Percentiles rank a stretch among this genome's conserved stretches.
Conservation (phyloP, 768 basidiomycete species). For the Amanita phalloides region DNA sequence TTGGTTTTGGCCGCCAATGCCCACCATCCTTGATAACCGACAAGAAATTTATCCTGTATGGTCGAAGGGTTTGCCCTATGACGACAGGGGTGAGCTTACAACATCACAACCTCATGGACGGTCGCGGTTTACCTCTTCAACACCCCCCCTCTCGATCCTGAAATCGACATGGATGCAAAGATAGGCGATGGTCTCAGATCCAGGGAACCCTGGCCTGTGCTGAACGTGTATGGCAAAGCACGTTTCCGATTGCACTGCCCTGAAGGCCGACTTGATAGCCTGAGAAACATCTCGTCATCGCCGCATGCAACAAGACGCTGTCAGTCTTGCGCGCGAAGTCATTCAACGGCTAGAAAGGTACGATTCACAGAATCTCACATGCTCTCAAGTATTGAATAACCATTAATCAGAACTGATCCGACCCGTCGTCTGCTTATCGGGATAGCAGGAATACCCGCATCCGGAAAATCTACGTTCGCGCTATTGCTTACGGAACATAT, state of each 20-base stretch:
- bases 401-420: constrained; percentile 25
- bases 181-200: not conserved
- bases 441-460: constrained; percentile 72
- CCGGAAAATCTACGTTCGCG: constrained; percentile 78
- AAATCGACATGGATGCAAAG: not conserved
- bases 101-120: not conserved
- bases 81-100: not conserved
- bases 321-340: constrained; percentile 26
- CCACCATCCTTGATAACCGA: constrained; percentile 85
- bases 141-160: not conserved
- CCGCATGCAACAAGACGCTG: constrained; percentile 29
- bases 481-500: constrained; percentile 39
- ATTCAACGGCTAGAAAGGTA: constrained; percentile 27
- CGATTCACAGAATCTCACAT: constrained; percentile 8
- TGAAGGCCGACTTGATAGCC: not conserved
- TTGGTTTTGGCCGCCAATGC: constrained; percentile 10
- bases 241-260: not conserved
- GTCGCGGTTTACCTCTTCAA: constrained; percentile 24
- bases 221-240: not conserved
- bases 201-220: not conserved
- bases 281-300: not conserved
- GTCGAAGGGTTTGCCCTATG: constrained; percentile 59
- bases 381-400: not conserved
- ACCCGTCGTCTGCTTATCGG: constrained; percentile 54
- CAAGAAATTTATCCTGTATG: constrained; percentile 76